A percentile compares a stretch with the other conserved stretches of the same genome.
Evolutionary conservation across 2,329 filamentous ascomycete genomes (phyloP).

Genomic region (Aureobasidium lini): DNA sequence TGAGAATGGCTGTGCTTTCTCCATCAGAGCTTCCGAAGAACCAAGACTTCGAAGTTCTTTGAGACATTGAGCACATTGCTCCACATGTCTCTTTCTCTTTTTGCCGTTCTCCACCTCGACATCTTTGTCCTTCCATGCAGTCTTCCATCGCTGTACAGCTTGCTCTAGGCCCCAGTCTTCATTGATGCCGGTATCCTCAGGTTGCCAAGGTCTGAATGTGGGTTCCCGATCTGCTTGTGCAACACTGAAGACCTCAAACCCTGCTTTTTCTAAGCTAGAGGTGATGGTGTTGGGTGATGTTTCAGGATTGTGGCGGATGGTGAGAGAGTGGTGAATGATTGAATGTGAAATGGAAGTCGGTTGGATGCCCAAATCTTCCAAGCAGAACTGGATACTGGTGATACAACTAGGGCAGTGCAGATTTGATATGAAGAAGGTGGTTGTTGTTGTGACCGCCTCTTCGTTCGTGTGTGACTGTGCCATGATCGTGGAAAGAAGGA

Average conservation of each 20-base stretch:
- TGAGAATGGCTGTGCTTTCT: background rate
- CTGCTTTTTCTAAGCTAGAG: conserved; percentile 46
- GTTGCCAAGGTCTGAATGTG: background rate
- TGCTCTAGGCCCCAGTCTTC: conserved; percentile 14
- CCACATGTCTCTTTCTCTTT: conserved; percentile 14
- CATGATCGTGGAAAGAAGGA: background rate
- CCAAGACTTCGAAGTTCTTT: background rate
- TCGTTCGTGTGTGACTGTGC: background rate
- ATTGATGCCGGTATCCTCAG: background rate
- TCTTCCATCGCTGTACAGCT: conserved; percentile 18
- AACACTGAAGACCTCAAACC: conserved; percentile 53
- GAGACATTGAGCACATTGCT: conserved; percentile 15
- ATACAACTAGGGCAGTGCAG: conserved; percentile 74
- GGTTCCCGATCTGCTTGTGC: conserved; percentile 20
- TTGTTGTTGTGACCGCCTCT: conserved; percentile 23
- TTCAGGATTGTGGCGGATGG: conserved; percentile 46
- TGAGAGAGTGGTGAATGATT: conserved; percentile 63
- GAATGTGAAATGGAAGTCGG: conserved; percentile 58
- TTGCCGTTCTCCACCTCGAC: background rate
- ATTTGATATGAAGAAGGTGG: conserved; percentile 62
- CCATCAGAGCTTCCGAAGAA: background rate
- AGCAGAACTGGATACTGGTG: conserved; percentile 53
- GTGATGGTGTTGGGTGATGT: conserved; percentile 35
- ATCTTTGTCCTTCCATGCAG: conserved; percentile 6
- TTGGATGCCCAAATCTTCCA: conserved; percentile 43